These are phyloP conservation scores for Cicer pinnatifidum DNA, from an alignment of 306 rosid genomes.

Conservation along the genomic window DNA sequence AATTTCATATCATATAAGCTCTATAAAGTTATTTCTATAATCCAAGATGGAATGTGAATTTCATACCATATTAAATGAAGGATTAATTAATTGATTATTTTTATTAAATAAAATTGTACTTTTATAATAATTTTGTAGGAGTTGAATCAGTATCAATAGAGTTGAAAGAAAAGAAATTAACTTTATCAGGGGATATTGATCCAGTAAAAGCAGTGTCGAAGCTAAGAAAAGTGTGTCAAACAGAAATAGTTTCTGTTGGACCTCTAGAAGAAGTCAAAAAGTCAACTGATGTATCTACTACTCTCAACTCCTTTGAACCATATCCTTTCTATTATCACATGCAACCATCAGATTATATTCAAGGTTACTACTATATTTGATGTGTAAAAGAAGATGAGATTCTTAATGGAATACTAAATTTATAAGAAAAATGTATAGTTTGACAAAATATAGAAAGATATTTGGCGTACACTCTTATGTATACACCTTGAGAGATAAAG, in stretches of 20 bases:
- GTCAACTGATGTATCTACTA: constrained; percentile 14
- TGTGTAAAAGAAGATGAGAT: constrained; percentile 45
- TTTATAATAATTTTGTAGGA: not conserved
- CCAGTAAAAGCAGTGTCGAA: not conserved
- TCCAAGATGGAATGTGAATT: too few species aligned
- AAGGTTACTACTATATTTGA: constrained; percentile 4
- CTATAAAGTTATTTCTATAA: too few species aligned
- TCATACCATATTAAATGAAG: too few species aligned
- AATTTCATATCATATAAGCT: not conserved
- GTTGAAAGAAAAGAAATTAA: constrained; percentile 1
- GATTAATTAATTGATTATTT: too few species aligned
- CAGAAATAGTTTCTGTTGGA: constrained; percentile 64
- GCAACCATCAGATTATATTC: not conserved
- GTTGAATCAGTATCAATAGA: constrained; percentile 16
- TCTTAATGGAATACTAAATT: not conserved
- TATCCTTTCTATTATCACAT: constrained; percentile 27
- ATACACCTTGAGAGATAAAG: too few species aligned
- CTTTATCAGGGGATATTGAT: not conserved
- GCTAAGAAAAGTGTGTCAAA: not conserved
- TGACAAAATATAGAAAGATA: too few species aligned
- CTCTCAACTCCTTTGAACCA: not conserved
- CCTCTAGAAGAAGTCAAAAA: constrained; percentile 55
- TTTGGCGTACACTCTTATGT: too few species aligned
- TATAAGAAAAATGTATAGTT: too few species aligned
- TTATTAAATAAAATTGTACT: too few species aligned